Base-by-base conservation (phyloP, 164 flowering plant genomes). In the Chloranthus sessilifolius region DNA sequence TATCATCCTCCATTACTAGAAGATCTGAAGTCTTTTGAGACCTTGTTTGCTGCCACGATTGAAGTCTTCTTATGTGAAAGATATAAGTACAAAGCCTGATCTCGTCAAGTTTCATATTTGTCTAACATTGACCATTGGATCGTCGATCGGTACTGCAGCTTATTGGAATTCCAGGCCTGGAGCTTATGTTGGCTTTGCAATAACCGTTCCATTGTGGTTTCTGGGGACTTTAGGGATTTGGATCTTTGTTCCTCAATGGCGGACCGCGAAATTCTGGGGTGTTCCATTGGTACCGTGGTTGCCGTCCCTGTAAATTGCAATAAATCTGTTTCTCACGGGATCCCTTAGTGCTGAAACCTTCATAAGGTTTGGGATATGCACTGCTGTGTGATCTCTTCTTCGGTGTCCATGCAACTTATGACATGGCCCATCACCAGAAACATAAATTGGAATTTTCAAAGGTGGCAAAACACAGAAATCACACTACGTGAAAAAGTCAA, bases 221-320 rank as follows among this genome's bases (percentile, higher is more conserved):
- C 25, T 61, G 11, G 86, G 80, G 22, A 83, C 87, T 19, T 28
- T 77, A 50, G 81, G 73, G 22, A 49, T 86, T 70, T 63, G 59
- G 4, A 10, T 60, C 9, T 49, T 85, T 29, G 57, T 83, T 47
- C 68, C 78, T 0, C 63, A 74, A 60, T 71, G 63, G 33, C 70
- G 72, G 4, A 47, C 35, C 27, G 85, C 97, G 6, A 80, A 73
- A 33, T 61, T 83, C 1, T 86, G 88, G 92, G 88, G 84, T 4
- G 88, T 86, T 33, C 92, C 97, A 0, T 54, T 86, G 2, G 88
- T 89, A 29, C 95, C 97, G 10, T 82, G 84, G 95, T 31, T 89
- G 54, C 97, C 97, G 12, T 64, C 88, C 12, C 44, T 82, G 53
- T 86, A 95, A 0, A 85, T 89, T 62, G 76, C 51, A 23, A 77